These are phyloP conservation scores for Galerina sulciceps DNA, from an alignment of 768 basidiomycete species.

Conservation along the genomic window DNA sequence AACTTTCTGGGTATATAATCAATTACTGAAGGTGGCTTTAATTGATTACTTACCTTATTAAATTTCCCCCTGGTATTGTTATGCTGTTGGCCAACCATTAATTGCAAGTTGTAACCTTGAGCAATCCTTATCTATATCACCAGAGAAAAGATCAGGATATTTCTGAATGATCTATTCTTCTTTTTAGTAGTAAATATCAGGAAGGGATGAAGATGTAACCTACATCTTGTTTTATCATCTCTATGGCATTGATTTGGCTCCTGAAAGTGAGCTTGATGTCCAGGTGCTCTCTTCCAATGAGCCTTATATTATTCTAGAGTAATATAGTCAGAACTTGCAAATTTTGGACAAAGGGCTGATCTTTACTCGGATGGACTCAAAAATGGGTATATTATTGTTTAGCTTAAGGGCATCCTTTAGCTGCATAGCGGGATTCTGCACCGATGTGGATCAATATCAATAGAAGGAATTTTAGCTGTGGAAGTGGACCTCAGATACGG, in stretches of 20 bases:
- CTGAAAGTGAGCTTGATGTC: neutral
- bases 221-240: neutral
- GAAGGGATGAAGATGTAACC: neutral
- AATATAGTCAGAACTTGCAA: neutral
- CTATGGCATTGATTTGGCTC: neutral
- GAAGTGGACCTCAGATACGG: no score
- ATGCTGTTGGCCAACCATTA: neutral
- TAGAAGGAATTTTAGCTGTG: no score
- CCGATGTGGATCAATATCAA: no score
- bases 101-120: neutral
- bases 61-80: neutral
- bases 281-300: neutral
- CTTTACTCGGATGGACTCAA: neutral
- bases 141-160: neutral
- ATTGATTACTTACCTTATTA: neutral
- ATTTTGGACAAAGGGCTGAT: no score
- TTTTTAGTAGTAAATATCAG: neutral
- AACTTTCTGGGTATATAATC: no score
- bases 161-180: neutral
- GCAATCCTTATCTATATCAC: neutral
- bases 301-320: neutral
- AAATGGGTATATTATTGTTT: neutral
- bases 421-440: neutral
- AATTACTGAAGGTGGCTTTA: no score
- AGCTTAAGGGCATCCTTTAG: neutral